Evolutionary conservation across 2,329 filamentous ascomycete species (phyloP).

Genomic region (Ploettnerulaceae sp.): DNA sequence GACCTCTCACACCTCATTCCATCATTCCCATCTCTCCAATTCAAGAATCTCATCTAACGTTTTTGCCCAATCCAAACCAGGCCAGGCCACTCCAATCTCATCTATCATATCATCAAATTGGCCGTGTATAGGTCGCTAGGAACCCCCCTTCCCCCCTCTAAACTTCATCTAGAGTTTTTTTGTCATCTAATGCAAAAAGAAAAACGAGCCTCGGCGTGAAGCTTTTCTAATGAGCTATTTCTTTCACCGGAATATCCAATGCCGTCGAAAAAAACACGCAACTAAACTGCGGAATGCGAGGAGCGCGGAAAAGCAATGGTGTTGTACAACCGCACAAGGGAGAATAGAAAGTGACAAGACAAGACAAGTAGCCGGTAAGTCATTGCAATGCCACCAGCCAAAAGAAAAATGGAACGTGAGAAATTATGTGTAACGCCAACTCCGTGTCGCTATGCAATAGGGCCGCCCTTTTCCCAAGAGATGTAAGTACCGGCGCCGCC

Average conservation of each 20-base stretch:
- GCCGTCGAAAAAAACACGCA: no score
- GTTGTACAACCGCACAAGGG: slow-evolving; percentile 2
- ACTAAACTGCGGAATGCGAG: not conserved
- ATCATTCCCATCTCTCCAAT: not conserved
- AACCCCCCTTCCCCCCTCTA: no score
- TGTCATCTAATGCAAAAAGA: not conserved
- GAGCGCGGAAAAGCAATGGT: slow-evolving; percentile 4
- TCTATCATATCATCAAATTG: slow-evolving; percentile 8
- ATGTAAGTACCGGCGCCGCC: slow-evolving; percentile 8
- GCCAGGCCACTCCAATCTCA: not conserved
- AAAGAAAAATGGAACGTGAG: slow-evolving; percentile 1
- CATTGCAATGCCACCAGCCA: slow-evolving; percentile 7
- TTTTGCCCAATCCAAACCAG: not conserved
- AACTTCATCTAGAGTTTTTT: not conserved
- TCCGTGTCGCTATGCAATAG: slow-evolving; percentile 24
- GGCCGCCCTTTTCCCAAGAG: slow-evolving; percentile 7
- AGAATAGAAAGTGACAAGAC: not conserved
- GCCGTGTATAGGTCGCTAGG: not conserved
- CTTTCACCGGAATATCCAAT: no score
- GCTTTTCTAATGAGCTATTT: no score
- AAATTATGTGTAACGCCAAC: slow-evolving; percentile 20
- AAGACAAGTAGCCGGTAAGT: no score
- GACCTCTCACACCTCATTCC: no score
- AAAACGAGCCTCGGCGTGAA: not conserved
- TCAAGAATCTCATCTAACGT: not conserved